Percentiles rank a stretch among this genome's conserved stretches.
phyloP scores from a whole-genome alignment of 2,329 filamentous ascomycete species.

The Aspergillus sp. region DNA sequence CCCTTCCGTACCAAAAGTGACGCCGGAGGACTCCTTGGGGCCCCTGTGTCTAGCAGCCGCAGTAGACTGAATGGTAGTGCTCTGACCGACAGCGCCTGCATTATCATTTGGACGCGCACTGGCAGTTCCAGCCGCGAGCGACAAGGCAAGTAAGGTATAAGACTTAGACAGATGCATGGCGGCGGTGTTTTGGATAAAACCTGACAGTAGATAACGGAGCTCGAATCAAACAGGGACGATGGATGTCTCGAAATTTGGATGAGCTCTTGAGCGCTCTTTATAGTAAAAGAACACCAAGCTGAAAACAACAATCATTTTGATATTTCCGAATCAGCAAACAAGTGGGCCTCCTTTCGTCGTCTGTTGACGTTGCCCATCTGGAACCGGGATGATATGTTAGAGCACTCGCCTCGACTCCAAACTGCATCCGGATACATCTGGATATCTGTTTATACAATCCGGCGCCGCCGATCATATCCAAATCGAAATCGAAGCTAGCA shows the following conservation, averaged over 20 bases:
- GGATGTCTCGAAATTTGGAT: not conserved
- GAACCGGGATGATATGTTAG: constrained; percentile 1
- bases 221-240: not conserved
- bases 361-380: not conserved
- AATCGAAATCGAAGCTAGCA: not conserved
- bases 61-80: not conserved
- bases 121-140: constrained; percentile 20
- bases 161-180: constrained; percentile 33
- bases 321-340: not conserved
- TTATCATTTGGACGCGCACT: constrained; percentile 4
- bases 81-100: not conserved
- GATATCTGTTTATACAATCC: not conserved
- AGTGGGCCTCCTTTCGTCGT: not conserved
- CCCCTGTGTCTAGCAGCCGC: not conserved
- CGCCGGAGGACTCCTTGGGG: not conserved
- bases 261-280: not conserved
- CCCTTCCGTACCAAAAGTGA: not conserved
- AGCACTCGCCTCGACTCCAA: not conserved
- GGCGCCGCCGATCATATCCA: not conserved
- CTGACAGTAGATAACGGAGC: not conserved
- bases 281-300: not conserved
- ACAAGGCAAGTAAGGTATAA: constrained; percentile 17
- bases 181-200: constrained; percentile 1
- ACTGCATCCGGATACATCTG: constrained; percentile 10
- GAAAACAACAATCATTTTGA: not conserved